Evolutionary conservation across 148 eudicot genomes (phyloP).

Genomic region (Cornus kousa): DNA sequence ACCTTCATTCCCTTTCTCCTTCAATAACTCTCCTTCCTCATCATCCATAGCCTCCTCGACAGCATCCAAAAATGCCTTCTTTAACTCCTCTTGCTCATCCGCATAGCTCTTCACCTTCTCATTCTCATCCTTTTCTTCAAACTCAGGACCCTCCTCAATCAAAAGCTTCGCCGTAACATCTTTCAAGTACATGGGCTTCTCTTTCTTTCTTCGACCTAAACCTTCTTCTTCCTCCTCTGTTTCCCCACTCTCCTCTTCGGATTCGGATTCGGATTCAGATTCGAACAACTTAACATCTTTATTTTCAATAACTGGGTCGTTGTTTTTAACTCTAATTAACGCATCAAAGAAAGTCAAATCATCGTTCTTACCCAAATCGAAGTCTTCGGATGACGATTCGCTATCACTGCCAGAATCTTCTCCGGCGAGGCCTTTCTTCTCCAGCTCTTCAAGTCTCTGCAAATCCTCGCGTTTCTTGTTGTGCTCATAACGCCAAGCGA

Average conservation of each 20-base stretch:
- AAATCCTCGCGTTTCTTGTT: constrained; percentile 64
- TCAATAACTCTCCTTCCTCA: constrained; percentile 40
- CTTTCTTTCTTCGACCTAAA: constrained; percentile 22
- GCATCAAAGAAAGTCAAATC: constrained; percentile 53
- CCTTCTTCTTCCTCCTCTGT: background rate
- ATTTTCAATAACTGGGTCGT: constrained; percentile 58
- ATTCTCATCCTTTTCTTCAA: constrained; percentile 26
- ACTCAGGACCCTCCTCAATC: constrained; percentile 75
- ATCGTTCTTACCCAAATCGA: constrained; percentile 31
- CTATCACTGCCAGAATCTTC: constrained; percentile 23
- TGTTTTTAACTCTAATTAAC: constrained; percentile 52
- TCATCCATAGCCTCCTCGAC: constrained; percentile 45
- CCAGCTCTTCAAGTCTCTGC: constrained; percentile 38
- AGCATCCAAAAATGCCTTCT: constrained; percentile 42
- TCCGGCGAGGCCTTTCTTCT: constrained; percentile 37
- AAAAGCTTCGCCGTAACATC: constrained; percentile 73
- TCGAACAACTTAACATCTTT: constrained; percentile 59
- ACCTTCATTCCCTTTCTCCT: constrained; percentile 33
- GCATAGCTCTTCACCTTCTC: constrained; percentile 40
- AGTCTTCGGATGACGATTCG: constrained; percentile 32
- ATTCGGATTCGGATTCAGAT: constrained; percentile 17
- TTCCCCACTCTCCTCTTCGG: constrained; percentile 1
- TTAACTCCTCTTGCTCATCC: constrained; percentile 67
- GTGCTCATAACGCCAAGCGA: constrained; percentile 74
- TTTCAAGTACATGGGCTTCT: constrained; percentile 68